Conservation (phyloP, 108 stramenopile genomes). For the Conticribra weissflogii region DNA sequence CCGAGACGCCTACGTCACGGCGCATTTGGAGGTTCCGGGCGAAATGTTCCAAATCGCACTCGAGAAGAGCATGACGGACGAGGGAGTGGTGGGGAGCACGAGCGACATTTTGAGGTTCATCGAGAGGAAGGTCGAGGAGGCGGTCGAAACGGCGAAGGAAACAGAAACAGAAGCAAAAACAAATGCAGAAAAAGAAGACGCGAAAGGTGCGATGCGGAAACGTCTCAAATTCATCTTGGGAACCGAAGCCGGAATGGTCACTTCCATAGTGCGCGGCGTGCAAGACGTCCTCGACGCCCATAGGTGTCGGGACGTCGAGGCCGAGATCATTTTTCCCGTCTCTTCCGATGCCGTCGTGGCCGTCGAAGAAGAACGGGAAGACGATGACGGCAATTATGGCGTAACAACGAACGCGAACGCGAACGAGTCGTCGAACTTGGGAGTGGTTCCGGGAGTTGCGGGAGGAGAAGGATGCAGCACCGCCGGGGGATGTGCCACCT, state of each 20-base stretch:
- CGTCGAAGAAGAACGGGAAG: conserved; percentile 55
- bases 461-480: conserved; percentile 96
- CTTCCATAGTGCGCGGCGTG: conserved; percentile 89
- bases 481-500: conserved; percentile 96
- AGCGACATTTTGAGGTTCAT: conserved; percentile 94
- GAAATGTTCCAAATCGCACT: conserved; percentile 98
- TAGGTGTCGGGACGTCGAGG: conserved; percentile 55
- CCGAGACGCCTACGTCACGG: conserved; percentile 86
- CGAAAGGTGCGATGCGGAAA: conserved; percentile 12
- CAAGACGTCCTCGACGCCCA: conserved; percentile 75
- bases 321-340: conserved; percentile 96
- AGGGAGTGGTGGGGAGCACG: conserved; percentile 92
- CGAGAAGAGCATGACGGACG: conserved; percentile 70
- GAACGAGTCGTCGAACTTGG: conserved; percentile 23
- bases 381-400: too few species aligned
- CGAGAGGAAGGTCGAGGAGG: conserved; percentile 80
- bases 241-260: conserved; percentile 95
- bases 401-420: conserved; percentile 23
- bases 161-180: background rate
- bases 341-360: conserved; percentile 89
- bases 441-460: conserved; percentile 87
- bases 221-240: conserved; percentile 88
- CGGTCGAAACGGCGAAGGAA: conserved; percentile 28
- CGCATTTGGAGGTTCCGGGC: conserved; percentile 96
- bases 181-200: background rate